Evolutionary conservation across 352 stramenopile species (phyloP), one percentile per base, ranked within the genome.

Genomic region (Phytophthora multivora): DNA sequence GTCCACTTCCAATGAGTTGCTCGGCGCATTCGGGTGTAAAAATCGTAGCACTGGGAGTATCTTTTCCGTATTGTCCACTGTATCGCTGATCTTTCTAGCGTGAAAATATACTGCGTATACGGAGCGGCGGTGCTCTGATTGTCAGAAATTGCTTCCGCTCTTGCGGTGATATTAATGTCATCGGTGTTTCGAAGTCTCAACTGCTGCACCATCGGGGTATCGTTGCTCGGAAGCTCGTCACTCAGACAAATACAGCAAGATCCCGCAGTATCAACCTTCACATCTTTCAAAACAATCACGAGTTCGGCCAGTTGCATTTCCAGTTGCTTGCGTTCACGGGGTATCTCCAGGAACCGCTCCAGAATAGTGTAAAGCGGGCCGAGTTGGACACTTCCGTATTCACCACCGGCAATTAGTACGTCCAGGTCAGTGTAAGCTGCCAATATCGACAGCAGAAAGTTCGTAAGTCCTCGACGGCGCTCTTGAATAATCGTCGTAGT

Each of bases 401-500:
- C 42, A 21, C 42, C 9, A 10, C 23, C 21, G 1, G 21, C 12
- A 19, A 50, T 19, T 10, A 50, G 15, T 5, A 50, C 42, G 13
- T 50, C 42, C 42, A 50, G 42, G 10, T 50, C 23, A 15, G 42
- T 50, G 42, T 50, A 50, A 15, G 25, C 25, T 21, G 42, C 42
- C 15, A 50, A 16, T 21, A 50, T 11, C 2, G 42, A 16, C 9
- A 50, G 21, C 23, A 50, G 23, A 35, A 50, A 50, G 23, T 50
- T 26, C 9, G 23, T 12, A 9, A 50, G 42, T 2, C 23, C 23
- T 33, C 25, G 21, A 21, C 12, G 42, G 5, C 42, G 42, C 9
- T 50, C 42, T 35, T 31, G 42, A 21, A 50, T 35, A 35, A 50
- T 47, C 11, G 7, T 15, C 7, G 18, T 11, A n/a, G 13, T 50